Base-by-base conservation (phyloP, 2,329 filamentous ascomycete species). In the Stemphylium vesicarium region DNA sequence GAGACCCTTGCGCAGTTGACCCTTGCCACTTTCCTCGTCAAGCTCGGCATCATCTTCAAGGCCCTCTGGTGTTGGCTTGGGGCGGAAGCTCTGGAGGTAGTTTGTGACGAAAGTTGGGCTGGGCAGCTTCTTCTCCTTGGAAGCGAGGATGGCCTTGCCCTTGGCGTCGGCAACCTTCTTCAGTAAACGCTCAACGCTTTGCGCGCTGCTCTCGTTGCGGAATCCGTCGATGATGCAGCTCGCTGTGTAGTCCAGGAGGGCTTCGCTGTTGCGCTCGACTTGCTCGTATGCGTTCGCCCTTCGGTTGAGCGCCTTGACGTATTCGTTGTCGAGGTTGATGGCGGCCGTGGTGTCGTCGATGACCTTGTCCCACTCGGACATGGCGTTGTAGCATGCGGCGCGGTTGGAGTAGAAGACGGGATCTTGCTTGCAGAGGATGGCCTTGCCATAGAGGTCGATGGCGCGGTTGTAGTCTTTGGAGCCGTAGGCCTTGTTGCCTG, bases 221-320 rank as follows among this genome's bases (percentile, higher is more conserved):
- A 99, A 99, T 60, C 90, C 90, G 75, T 99, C 95, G 75, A 99
- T 96, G 77, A 99, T 99, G 81, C 95, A 99, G 80, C 94, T 97
- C 54, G 95, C 95, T 8, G 95, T 99, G 80, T 96, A 98, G 80
- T 99, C 95, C 61, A 99, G 85, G 8, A 99, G 88, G 40, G 95
- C 94, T 75, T 98, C 94, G 76, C 92, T 95, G 81, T 89, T 96
- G 78, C 89, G 89, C 69, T 88, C 88, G 39, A 95, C 86, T 76
- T 97, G 90, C 80, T 99, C 95, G 78, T 98, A 99, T 53, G 95
- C 95, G 74, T 96, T 96, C 51, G 95, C 95, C 69, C 95, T 88
- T 72, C 95, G 89, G 84, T 99, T 99, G 68, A 99, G 84, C 31
- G 95, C 95, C 83, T 99, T 98, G 78, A 99, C 88, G 77, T 99